Conservation (phyloP, 1,284 basidiomycete species). For the Volvariella volvacea region DNA sequence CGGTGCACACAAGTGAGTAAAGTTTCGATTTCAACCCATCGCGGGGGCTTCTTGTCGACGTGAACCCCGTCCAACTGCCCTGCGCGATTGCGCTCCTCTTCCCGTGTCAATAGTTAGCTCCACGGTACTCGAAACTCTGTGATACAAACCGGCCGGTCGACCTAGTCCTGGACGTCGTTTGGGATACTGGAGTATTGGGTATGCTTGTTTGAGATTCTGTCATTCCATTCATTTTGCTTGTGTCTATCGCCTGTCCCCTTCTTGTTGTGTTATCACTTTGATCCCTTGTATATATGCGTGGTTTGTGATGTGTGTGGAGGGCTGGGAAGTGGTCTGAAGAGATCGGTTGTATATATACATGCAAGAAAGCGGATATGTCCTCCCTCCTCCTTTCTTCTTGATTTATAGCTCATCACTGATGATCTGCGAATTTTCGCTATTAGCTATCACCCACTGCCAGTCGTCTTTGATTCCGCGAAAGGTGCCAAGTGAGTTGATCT, state of each 20-base stretch:
- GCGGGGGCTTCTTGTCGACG: conserved; percentile 14
- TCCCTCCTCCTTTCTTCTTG: conserved; percentile 10
- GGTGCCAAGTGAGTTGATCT: conserved; percentile 71
- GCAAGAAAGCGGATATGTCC: background rate
- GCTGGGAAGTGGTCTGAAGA: background rate
- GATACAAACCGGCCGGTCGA: conserved; percentile 13
- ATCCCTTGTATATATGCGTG: too few relatives aligned
- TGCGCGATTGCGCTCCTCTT: background rate
- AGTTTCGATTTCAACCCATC: conserved; percentile 7
- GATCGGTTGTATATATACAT: conserved; percentile 4
- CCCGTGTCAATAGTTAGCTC: conserved; percentile 8
- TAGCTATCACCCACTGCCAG: conserved; percentile 95
- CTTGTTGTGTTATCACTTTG: too few relatives aligned
- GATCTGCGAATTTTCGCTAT: conserved; percentile 32
- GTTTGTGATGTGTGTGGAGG: too few relatives aligned
- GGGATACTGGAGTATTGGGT: background rate
- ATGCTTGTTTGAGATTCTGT: too few relatives aligned
- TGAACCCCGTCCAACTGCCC: conserved; percentile 9
- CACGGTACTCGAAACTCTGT: conserved; percentile 1
- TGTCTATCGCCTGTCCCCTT: too few relatives aligned
- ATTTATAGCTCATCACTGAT: conserved; percentile 17
- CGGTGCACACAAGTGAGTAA: conserved; percentile 83
- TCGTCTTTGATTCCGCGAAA: conserved; percentile 87
- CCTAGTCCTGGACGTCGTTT: conserved; percentile 12
- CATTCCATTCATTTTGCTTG: conserved; percentile 12